Base-by-base conservation (phyloP, 2,329 filamentous ascomycete genomes). In the Cadophora sp. region DNA sequence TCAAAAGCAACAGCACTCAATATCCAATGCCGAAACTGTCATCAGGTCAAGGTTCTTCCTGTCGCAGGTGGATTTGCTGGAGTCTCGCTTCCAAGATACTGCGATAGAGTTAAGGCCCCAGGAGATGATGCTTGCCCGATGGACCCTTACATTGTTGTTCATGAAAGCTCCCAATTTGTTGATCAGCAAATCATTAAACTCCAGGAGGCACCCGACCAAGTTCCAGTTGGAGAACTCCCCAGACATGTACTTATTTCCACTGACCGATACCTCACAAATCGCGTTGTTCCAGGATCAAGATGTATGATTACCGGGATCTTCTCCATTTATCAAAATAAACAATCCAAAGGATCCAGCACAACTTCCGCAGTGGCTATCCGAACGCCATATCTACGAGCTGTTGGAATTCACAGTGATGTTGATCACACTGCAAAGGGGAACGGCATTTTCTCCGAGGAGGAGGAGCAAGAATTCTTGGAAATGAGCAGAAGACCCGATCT, bases 131-230 rank as follows among this genome's bases (percentile, higher is more conserved):
- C 91, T 74, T 99, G 96, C 75, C 94, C 95, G 0, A 81, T 99
- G 68, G 96, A 99, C 75, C 96, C 96, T 18, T 99, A 97, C 81
- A 97, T 96, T 75, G 93, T 99, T 66, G 86, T 96, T 66, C 96
- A 99, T 77, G 96, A 99, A 79, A 94, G 91, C 78, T 97, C 92
- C 45, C 88, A 89, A 70, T 99, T 99, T 77, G 94, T 98, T 75
- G 96, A 99, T 76, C 96, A 99, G 80, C 96, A 99, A 79, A 93
- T 99, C 68, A 91, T 99, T 78, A 99, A 99, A 80, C 87, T 99
- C 20, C 96, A 99, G 78, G 96, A 99, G 80, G 96, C 95, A 0
- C 96, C 96, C 1, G 96, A 99, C 76, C 94, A 98, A 79, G 96
- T 99, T 0, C 96, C 96, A 0, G 96, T 99, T 1, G 96, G 96